Evolutionary conservation across 371 early-diverging fungal species (phyloP), one percentile per base, ranked within the genome.

Genomic region (Conidiobolus incongruus): DNA sequence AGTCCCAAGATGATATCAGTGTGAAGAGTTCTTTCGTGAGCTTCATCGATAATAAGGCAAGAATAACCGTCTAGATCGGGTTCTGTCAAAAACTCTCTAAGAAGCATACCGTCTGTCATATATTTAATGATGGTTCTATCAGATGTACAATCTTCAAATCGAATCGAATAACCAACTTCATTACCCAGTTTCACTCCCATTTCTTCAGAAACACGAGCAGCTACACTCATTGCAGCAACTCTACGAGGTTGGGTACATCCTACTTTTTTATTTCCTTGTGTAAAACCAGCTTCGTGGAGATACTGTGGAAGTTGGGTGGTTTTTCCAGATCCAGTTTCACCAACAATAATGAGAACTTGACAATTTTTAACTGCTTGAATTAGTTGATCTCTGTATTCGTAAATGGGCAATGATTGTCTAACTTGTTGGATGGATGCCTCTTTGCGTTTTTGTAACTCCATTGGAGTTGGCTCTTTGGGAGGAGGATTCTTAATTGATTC

Each of bases 281-380:
- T 82, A 48, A 82, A 92, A 7, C 94, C 94, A 11, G 82, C 85
- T 52, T 98, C 98, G 49, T 80, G 75, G 12, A 98, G 60, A 55
- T 97, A 99, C 59, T 99, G 98, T 2, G 99, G 93, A 19, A 99
- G 65, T 59, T 98, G 98, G 4, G 98, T 99, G 0, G 97, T 98
- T 56, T 99, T 99, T 7, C 99, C 99, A 5, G 92, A 89, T 11
- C 99, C 99, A 2, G 99, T 98, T 56, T 95, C 95, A 32, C 98
- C 99, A 10, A 89, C 89, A 47, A 99, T 77, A 48, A 98, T 71
- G 8, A 95, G 47, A 0, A 90, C 79, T 52, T 84, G 91, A 51
- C 67, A 70, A n/a, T 80, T 62, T 21, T 82, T 66, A 15, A 98
- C 69, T 2, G 91, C 88, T 0, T 75, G 65, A 20, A 98, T 47